A percentile compares a stretch with the other conserved stretches of the same genome.
Conservation (phyloP, 2,329 filamentous ascomycete genomes). For the Fonsecaea multimorphosa region DNA sequence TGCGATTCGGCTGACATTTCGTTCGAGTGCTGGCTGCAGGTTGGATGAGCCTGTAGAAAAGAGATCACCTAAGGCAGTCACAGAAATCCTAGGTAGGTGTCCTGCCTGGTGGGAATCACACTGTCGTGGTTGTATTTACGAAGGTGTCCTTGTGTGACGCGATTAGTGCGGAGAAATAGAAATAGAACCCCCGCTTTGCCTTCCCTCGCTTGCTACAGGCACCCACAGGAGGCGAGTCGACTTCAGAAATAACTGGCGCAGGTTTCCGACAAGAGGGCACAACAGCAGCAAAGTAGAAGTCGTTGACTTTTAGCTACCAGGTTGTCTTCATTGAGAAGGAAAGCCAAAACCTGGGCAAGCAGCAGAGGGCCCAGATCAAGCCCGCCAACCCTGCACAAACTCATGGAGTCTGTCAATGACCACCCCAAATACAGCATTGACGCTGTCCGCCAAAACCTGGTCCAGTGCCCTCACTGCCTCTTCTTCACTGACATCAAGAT, state of each 20-base stretch:
- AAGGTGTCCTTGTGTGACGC: not conserved
- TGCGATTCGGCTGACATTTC: conserved; percentile 57
- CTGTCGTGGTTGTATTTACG: not conserved
- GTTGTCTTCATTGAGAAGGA: too few species aligned
- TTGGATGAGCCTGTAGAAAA: not conserved
- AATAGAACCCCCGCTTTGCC: not conserved
- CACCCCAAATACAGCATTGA: conserved; percentile 87
- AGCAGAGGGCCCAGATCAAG: conserved; percentile 51
- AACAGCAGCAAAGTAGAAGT: too few species aligned
- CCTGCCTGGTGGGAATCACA: too few species aligned
- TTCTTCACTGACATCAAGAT: conserved; percentile 87
- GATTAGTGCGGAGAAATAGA: not conserved
- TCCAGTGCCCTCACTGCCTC: conserved; percentile 90
- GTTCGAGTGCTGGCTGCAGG: not conserved
- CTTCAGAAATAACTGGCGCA: too few species aligned
- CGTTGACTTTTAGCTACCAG: too few species aligned
- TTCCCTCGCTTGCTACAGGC: too few species aligned
- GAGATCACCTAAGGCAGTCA: too few species aligned
- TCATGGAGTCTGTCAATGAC: conserved; percentile 95
- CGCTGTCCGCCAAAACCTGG: conserved; percentile 85
- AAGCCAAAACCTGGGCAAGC: not conserved
- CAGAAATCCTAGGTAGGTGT: too few species aligned
- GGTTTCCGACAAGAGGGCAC: too few species aligned
- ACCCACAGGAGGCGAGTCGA: too few species aligned
- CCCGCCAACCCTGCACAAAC: conserved; percentile 87